phyloP scores from a whole-genome alignment of 106 monocot species.

The Triglochin maritima region DNA sequence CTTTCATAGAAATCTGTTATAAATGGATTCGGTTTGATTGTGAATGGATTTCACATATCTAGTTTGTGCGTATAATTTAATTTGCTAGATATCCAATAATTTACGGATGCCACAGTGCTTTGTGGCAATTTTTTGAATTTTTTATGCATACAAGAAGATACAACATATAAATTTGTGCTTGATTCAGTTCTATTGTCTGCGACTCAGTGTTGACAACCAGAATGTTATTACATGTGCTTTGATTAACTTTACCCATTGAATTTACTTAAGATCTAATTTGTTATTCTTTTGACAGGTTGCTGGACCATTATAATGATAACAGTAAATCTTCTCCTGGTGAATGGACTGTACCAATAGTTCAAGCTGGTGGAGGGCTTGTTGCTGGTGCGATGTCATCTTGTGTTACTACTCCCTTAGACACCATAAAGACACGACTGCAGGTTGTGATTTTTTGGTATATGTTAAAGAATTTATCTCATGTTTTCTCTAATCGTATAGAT shows the following conservation, averaged over 20 bases:
- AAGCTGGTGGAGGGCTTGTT: conserved; percentile 71
- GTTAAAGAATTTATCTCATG: conserved; percentile 4
- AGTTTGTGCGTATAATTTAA: no score
- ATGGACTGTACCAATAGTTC: conserved; percentile 45
- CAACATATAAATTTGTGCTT: background rate
- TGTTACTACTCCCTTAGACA: conserved; percentile 85
- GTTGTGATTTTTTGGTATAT: conserved; percentile 11
- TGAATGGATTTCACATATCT: no score
- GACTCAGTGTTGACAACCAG: background rate
- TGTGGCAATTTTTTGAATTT: background rate
- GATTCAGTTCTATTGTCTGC: background rate
- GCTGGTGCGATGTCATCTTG: conserved; percentile 83
- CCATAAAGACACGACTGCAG: conserved; percentile 92
- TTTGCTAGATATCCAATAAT: no score
- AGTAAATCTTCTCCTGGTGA: conserved; percentile 28
- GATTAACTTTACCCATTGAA: no score
- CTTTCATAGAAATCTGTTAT: no score
- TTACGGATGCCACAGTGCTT: no score
- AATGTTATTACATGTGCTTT: no score
- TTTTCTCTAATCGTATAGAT: background rate
- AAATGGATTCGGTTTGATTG: no score
- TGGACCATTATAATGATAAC: conserved; percentile 38
- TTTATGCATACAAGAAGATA: background rate
- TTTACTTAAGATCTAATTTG: conserved; percentile 1
- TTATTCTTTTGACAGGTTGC: conserved; percentile 28